These are phyloP conservation scores for Chaetomiaceae sp. DNA, from an alignment of 2,329 filamentous ascomycete species.

Conservation along the genomic window DNA sequence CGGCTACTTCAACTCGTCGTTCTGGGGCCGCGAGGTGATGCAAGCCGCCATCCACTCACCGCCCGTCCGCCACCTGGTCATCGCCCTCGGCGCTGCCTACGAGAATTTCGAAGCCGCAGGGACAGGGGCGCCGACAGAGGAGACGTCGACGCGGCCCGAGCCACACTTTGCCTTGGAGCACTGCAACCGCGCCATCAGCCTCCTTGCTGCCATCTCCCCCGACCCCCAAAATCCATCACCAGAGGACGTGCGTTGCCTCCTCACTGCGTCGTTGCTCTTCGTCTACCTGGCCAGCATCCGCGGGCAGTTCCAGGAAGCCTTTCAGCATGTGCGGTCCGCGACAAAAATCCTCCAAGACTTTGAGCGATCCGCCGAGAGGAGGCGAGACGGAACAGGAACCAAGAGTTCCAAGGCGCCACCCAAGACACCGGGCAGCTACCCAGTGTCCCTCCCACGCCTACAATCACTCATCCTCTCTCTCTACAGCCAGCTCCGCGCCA, in stretches of 20 bases:
- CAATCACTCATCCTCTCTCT: slow-evolving; percentile 13
- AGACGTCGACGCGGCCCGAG: too few species aligned
- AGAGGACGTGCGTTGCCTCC: slow-evolving; percentile 11
- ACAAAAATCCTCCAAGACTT: slow-evolving; percentile 15
- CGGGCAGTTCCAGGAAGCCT: slow-evolving; percentile 16
- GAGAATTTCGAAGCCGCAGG: slow-evolving; percentile 18
- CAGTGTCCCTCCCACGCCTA: slow-evolving; percentile 13
- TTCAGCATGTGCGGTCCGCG: slow-evolving; percentile 18
- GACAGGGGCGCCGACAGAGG: background rate
- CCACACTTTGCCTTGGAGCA: slow-evolving; percentile 17
- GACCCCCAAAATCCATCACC: background rate
- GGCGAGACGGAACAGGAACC: background rate
- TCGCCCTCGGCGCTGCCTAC: slow-evolving; percentile 20
- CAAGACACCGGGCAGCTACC: too few species aligned
- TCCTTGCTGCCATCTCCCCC: slow-evolving; percentile 1
- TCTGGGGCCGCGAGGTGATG: slow-evolving; percentile 20
- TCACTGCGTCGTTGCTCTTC: slow-evolving; percentile 22
- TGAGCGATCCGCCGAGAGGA: background rate
- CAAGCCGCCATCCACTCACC: slow-evolving; percentile 20
- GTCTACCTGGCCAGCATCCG: slow-evolving; percentile 19
- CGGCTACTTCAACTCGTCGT: slow-evolving; percentile 18
- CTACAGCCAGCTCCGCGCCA: slow-evolving; percentile 18
- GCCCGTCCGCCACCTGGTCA: slow-evolving; percentile 19
- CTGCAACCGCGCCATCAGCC: slow-evolving; percentile 15
- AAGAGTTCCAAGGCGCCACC: background rate